Base-by-base conservation (phyloP, 108 stramenopile genomes). In the Cylindrotheca closterium region DNA sequence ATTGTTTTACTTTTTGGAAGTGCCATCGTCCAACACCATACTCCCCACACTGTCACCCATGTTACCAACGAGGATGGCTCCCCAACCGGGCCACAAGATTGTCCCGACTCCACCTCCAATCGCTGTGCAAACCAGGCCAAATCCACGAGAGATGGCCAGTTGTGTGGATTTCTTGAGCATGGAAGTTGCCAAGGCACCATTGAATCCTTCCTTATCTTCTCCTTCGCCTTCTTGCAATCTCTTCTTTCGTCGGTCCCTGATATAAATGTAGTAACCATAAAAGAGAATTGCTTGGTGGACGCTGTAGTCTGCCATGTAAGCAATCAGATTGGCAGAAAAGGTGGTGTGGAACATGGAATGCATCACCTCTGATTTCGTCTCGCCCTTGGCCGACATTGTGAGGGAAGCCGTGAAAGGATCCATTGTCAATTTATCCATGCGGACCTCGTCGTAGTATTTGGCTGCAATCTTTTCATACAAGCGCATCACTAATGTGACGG, bases 221-320 rank as follows among this genome's bases (percentile, higher is more conserved):
- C 28, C 37, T 15, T 15, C 5, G 15, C 3, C 49, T 19, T 34
- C 26, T 46, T 74, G 8, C 4, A 19, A 3, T 51, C 34, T 59
- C 30, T 68, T 51, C 32, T 37, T 55, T 31, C 60, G 65, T 45
- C 72, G 65, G 15, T 42, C 37, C 17, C 60, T 66, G 21, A 71
- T 45, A 55, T 78, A 82, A 2, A 60, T 30, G 55, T 80, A 82
- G 64, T 86, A 86, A 17, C 68, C 79, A 58, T 70, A 86, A 26
- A 57, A 52, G n/a, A 86, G 30, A 55, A 82, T 68, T 15, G 55
- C 59, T 66, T 86, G 79, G 46, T 82, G 81, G 28, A 86, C 69
- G 45, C 65, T 78, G 30, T 78, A 86, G 31, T 86, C 84, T 8
- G 84, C 78, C 47, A 79, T 32, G 51, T 62, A 86, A 10, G 66